phyloP scores from a whole-genome alignment of 495 filamentous ascomycete species.

The Aspergillus biplanus region DNA sequence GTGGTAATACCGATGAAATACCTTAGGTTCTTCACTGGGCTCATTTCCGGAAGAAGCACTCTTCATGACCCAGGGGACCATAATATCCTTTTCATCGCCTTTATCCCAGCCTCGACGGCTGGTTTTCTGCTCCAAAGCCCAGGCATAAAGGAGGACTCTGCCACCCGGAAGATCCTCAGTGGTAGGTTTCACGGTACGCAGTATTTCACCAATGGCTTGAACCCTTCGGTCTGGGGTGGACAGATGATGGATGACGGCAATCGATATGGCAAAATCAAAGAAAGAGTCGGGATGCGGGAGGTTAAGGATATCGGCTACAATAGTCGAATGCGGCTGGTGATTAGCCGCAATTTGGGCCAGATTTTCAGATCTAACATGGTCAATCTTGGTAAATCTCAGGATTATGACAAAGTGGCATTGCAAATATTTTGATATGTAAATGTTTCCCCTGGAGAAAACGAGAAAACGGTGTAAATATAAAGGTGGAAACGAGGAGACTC shows the following conservation, averaged over 20 bases:
- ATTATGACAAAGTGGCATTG: conserved; percentile 4
- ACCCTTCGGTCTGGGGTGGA: conserved; percentile 78
- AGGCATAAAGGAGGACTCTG: conserved; percentile 85
- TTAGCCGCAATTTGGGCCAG: conserved; percentile 72
- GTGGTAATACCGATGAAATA: conserved; percentile 92
- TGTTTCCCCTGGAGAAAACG: neutral
- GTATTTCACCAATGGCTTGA: conserved; percentile 71
- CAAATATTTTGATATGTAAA: conserved; percentile 1
- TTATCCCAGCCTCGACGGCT: conserved; percentile 94
- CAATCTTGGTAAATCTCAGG: conserved; percentile 18
- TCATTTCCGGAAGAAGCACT: conserved; percentile 23
- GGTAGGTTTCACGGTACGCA: conserved; percentile 63
- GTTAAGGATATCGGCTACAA: conserved; percentile 72
- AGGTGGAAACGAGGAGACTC: conserved; percentile 1
- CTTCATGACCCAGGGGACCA: conserved; percentile 93
- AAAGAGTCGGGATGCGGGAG: conserved; percentile 67
- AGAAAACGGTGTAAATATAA: conserved; percentile 16
- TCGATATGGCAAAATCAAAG: conserved; percentile 94
- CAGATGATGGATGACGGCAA: conserved; percentile 94
- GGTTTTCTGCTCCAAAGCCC: conserved; percentile 90
- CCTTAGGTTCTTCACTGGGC: conserved; percentile 33
- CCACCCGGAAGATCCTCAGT: conserved; percentile 49
- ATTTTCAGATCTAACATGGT: conserved; percentile 61
- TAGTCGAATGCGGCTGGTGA: conserved; percentile 63
- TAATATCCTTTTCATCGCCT: conserved; percentile 83